Conservation (phyloP, 2,329 filamentous ascomycete species). For the Ophiostoma sp. region DNA sequence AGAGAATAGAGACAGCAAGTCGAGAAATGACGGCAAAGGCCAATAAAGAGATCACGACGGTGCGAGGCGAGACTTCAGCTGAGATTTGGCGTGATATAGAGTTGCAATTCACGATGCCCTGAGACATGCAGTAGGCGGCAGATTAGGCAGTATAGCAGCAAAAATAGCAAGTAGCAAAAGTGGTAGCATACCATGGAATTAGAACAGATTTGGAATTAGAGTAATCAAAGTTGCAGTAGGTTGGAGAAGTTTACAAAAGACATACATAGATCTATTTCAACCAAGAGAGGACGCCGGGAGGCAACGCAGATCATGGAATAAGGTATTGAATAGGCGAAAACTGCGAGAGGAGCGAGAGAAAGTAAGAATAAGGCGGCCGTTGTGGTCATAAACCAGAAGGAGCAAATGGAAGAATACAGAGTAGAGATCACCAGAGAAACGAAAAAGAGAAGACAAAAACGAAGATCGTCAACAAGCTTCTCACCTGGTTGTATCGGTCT, state of each 20-base stretch:
- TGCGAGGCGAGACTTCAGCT: not conserved
- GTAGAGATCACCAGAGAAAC: not conserved
- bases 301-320: not conserved
- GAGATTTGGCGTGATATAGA: not conserved
- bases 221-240: not conserved
- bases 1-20: not conserved
- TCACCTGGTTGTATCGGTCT: not conserved
- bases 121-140: constrained; percentile 1
- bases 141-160: not conserved
- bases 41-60: not conserved
- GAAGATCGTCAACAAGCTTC: not conserved
- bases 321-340: not conserved
- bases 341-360: not conserved
- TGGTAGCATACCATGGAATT: not conserved
- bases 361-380: not conserved
- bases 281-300: not conserved
- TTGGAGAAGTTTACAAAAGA: not conserved
- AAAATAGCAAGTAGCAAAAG: not conserved
- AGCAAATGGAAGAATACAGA: not conserved
- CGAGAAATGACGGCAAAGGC: not conserved
- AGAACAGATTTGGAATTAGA: not conserved
- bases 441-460: not conserved
- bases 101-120: not conserved
- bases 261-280: not conserved
- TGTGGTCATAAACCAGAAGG: not conserved